These are phyloP conservation scores for Blastomyces parvus DNA, from an alignment of 2,329 filamentous ascomycete genomes.

Conservation along the genomic window DNA sequence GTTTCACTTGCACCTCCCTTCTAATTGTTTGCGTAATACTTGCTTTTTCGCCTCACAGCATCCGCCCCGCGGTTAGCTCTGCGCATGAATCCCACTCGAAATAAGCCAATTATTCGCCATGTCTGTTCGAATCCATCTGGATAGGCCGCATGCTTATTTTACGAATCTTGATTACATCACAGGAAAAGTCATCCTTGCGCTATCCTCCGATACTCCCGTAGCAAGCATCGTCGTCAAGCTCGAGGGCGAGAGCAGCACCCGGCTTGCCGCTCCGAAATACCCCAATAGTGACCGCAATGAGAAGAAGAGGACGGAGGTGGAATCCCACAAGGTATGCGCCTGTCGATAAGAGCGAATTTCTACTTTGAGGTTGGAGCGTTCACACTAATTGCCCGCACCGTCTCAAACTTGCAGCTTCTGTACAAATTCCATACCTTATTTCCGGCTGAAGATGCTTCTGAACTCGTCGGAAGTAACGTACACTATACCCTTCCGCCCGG, in stretches of 20 bases:
- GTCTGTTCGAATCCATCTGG: constrained; percentile 39
- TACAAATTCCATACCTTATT: constrained; percentile 42
- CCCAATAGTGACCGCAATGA: constrained; percentile 35
- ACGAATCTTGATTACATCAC: constrained; percentile 42
- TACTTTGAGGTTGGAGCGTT: background rate
- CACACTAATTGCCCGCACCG: background rate
- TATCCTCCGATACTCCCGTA: constrained; percentile 36
- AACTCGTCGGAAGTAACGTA: constrained; percentile 25
- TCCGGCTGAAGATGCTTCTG: constrained; percentile 35
- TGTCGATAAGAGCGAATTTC: background rate
- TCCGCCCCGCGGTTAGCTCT: background rate
- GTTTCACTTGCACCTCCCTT: background rate
- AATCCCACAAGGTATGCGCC: constrained; percentile 41
- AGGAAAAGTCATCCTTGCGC: constrained; percentile 36
- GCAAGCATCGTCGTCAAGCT: constrained; percentile 41
- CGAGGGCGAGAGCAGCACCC: constrained; percentile 41
- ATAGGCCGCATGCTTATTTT: constrained; percentile 36
- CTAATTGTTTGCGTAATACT: background rate
- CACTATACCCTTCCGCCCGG: constrained; percentile 39
- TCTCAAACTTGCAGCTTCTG: constrained; percentile 30
- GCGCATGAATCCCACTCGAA: background rate
- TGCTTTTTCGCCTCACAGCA: background rate
- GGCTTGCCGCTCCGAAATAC: constrained; percentile 33
- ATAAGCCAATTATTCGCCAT: constrained; percentile 23
- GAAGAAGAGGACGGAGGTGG: constrained; percentile 41